Evolutionary conservation across 306 rosid genomes (phyloP), one percentile per base, ranked within the genome.

Genomic region (Hippophae rhamnoides): DNA sequence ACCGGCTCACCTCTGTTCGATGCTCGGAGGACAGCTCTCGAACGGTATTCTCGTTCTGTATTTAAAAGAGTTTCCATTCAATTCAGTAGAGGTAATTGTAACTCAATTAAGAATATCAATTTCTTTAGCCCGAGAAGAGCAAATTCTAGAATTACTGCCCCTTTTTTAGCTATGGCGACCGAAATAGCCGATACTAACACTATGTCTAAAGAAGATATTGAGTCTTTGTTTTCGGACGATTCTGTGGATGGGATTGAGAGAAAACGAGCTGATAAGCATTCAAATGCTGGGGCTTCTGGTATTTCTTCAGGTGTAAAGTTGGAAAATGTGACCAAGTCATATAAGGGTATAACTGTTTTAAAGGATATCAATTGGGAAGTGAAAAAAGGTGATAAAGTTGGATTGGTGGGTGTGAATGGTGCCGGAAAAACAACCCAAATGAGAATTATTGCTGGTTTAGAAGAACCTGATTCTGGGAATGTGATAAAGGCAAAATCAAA

Each of bases 391-490:
- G 95, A 87, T 57, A 90, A 90, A 61, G 96, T 87, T 52, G 98
- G 96, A 31, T 56, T 90, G 60, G 98, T 90, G 1, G 98, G 98
- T 10, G 96, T 90, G 1, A 90, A 90, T 48, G 96, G 98, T 6
- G 95, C 98, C 3, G 98, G 98, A 25, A 87, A 90, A 54, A 90
- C 98, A 7, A 90, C 96, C 8, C 95, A 87, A 73, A 84, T 90
- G 94, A 76, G 96, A 60, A 85, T 87, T 38, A 83, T 87, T 47
- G 87, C 98, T 5, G 95, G 95, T 43, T 61, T 81, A 14, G 98
- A 90, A 54, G 92, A 87, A 48, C 84, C 98, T 0, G 98, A 90
- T 75, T 74, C 85, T 0, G 95, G 98, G 38, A 82, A 76, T 67
- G 96, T 87, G 53, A 69, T 85, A 0, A 87, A 90, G 60, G 89